These are phyloP conservation scores for Linum usitatissimum DNA, from an alignment of 345 rosid genomes.

Conservation along the genomic window DNA sequence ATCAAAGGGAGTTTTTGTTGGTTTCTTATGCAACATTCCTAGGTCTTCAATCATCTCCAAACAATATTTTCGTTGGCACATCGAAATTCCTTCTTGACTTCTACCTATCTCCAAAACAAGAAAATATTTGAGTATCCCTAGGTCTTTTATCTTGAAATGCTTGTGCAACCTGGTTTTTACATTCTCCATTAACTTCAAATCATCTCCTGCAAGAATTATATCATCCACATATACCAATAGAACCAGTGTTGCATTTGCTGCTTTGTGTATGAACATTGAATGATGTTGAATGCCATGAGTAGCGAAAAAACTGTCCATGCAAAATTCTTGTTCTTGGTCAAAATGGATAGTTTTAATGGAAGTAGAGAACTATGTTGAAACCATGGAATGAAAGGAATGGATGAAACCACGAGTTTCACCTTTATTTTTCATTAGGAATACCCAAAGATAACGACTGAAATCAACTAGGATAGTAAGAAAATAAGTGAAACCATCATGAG, in stretches of 20 bases:
- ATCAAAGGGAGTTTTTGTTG: too few species aligned
- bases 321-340: background rate
- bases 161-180: background rate
- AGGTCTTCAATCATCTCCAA: background rate
- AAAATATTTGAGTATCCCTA: background rate
- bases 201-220: background rate
- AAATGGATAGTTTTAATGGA: background rate
- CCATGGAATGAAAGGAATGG: background rate
- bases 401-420: background rate
- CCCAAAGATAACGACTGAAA: background rate
- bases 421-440: background rate
- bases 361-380: background rate
- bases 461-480: background rate
- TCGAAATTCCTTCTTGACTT: background rate
- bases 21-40: background rate
- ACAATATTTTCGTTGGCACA: background rate
- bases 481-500: background rate
- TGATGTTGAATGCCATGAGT: background rate
- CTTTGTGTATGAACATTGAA: background rate
- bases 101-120: background rate
- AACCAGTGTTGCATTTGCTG: background rate
- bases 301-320: background rate
- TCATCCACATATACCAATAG: background rate
- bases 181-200: too few species aligned
- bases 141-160: background rate